phyloP scores from a whole-genome alignment of 805 yeast genomes.

The Naumovozyma dairenensis region DNA sequence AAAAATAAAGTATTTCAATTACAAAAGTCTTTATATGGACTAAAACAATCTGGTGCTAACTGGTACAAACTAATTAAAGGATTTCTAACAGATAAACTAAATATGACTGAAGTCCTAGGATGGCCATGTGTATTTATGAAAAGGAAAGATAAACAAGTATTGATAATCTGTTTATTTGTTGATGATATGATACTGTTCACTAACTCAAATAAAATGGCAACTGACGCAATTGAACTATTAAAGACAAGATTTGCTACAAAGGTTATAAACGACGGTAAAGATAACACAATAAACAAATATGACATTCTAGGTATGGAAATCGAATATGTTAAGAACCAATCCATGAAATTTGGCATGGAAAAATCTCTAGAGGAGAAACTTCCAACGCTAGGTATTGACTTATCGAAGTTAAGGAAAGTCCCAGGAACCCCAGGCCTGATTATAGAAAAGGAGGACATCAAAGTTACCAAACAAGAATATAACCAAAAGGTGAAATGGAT shows the following conservation, averaged over 20 bases:
- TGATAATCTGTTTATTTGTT: constrained; percentile 6
- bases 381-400: neutral
- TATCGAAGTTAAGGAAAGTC: neutral
- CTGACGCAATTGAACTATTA: neutral
- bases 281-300: constrained; percentile 2
- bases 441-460: constrained; percentile 3
- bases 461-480: neutral
- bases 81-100: neutral
- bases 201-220: neutral
- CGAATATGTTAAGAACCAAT: constrained; percentile 2
- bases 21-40: constrained; percentile 4
- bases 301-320: constrained; percentile 8
- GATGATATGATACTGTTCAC: constrained; percentile 9
- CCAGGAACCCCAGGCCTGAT: constrained; percentile 6
- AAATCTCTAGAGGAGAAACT: constrained; percentile 2
- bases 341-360: constrained; percentile 6
- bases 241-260: constrained; percentile 7
- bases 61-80: constrained; percentile 2
- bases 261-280: constrained; percentile 5
- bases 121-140: constrained; percentile 8
- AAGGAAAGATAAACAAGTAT: constrained; percentile 1
- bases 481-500: constrained; percentile 5
- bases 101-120: constrained; percentile 2
- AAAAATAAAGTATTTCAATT: constrained; percentile 3
- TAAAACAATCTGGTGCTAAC: constrained; percentile 4